These are phyloP conservation scores for Pseudocercospora vitis DNA, from an alignment of 2,329 filamentous ascomycete genomes.

Conservation along the genomic window DNA sequence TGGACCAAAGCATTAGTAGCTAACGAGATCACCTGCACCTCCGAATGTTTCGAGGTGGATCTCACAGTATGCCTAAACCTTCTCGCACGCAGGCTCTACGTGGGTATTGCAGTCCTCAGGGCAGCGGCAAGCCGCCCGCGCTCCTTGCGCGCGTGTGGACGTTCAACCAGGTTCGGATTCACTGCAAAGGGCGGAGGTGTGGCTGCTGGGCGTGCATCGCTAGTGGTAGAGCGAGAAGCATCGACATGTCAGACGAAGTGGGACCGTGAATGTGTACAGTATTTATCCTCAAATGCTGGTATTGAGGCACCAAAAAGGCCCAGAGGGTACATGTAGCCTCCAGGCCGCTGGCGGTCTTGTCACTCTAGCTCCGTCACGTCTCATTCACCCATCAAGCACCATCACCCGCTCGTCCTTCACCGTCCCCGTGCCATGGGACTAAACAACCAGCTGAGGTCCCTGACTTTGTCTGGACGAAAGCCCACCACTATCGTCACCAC, in stretches of 20 bases:
- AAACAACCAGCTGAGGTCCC: background rate
- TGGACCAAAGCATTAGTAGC: slow-evolving; percentile 2
- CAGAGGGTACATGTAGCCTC: slow-evolving; percentile 4
- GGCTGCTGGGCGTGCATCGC: slow-evolving; percentile 1
- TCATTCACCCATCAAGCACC: background rate
- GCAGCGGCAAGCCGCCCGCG: background rate
- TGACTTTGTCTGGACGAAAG: background rate
- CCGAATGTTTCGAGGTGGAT: slow-evolving; percentile 3
- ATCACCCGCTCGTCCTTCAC: background rate
- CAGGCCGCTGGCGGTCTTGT: background rate
- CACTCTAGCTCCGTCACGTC: slow-evolving; percentile 1
- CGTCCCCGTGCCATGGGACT: background rate
- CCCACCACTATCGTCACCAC: background rate
- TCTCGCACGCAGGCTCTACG: background rate
- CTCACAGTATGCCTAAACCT: slow-evolving; percentile 2
- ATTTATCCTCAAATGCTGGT: slow-evolving; percentile 8
- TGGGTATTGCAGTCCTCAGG: slow-evolving; percentile 2
- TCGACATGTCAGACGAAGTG: slow-evolving; percentile 2
- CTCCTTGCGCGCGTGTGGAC: background rate
- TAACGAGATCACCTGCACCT: slow-evolving; percentile 1
- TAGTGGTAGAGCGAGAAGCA: background rate
- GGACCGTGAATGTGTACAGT: background rate
- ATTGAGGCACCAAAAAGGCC: slow-evolving; percentile 1
- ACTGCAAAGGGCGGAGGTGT: background rate
- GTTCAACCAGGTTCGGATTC: background rate